Percentiles rank a stretch among this genome's conserved stretches.
phyloP scores from a whole-genome alignment of 1,139 yeast species.

The Pneumocystis sp. region DNA sequence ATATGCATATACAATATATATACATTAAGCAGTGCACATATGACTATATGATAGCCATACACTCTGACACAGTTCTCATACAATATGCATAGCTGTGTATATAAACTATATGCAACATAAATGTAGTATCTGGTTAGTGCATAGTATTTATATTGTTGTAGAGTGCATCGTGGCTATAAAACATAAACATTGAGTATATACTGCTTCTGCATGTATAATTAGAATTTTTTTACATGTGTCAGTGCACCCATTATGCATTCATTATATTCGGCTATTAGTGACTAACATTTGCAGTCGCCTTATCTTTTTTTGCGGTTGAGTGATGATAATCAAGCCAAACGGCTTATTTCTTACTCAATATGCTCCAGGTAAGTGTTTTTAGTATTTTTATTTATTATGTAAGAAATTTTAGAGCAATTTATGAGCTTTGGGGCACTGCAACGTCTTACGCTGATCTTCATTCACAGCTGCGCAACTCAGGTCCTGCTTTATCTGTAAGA shows the following conservation, averaged over 20 bases:
- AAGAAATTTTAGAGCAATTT: slow-evolving; percentile 50
- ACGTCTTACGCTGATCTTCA: slow-evolving; percentile 43
- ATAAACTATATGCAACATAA: background rate
- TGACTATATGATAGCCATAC: background rate
- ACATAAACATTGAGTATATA: too few species aligned
- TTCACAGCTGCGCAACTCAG: slow-evolving; percentile 31
- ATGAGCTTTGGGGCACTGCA: slow-evolving; percentile 77
- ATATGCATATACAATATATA: too few species aligned
- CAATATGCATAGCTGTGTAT: background rate
- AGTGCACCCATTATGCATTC: too few species aligned
- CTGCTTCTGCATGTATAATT: too few species aligned
- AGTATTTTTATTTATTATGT: background rate
- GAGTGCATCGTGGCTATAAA: too few species aligned
- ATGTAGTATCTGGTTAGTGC: too few species aligned
- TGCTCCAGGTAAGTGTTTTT: background rate
- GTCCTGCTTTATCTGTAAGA: background rate
- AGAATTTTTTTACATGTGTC: too few species aligned
- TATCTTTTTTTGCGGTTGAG: slow-evolving; percentile 53
- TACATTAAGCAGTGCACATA: too few species aligned
- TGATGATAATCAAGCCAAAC: slow-evolving; percentile 48
- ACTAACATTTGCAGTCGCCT: slow-evolving; percentile 29
- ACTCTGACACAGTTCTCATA: background rate
- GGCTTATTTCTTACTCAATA: slow-evolving; percentile 52
- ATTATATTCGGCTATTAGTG: background rate
- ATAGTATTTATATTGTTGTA: too few species aligned